Evolutionary conservation across 768 basidiomycete genomes (phyloP), one percentile per base, ranked within the genome.

Genomic region (Leccinum broughii): DNA sequence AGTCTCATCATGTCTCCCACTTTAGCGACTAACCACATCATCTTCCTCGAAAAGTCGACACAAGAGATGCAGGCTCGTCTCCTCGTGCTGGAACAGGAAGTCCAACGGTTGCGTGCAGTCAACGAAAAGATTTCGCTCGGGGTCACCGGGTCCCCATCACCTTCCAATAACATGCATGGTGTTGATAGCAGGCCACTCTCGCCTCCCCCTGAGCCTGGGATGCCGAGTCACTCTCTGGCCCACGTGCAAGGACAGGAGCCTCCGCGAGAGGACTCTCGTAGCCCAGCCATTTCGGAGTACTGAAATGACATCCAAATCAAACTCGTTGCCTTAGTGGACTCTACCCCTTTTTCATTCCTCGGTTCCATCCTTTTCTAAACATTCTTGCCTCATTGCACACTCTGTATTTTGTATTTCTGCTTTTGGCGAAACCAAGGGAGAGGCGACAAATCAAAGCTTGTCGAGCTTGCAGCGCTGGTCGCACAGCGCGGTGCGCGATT

Each of bases 71-170:
- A 87, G 72, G 80, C 80, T 59, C 87, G 90, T 66, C 81, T 93
- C 60, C 77, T 78, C 14, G 75, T 80, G 28, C 71, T 91, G 51
- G 90, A 93, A 68, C 76, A 80, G 55, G 92, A 93, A 72, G 85
- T 91, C 56, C 69, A 81, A 54, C 78, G 90, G 61, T 82, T 93
- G 50, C 85, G 89, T 58, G 78, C 83, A 8, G 80, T 93, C 65
- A 93, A 92, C 73, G 91, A 92, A 79, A 90, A 90, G 76, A 91
- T 93, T 24, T 88, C 90, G 3, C 85, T 92, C 26, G 83, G 82
- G 59, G 76, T 82, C 46, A 74, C 79, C 58, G 78, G 78, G 59
- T 83, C 86, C 32, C 80, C 86, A 34, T 84, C 87, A 37, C 84
- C 89, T 39, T 69, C 80, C 54, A 74, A 78, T 59, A 75, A 78